Evolutionary conservation across 1,139 yeast genomes (phyloP).

Genomic region (Blastobotrys arbuscula): DNA sequence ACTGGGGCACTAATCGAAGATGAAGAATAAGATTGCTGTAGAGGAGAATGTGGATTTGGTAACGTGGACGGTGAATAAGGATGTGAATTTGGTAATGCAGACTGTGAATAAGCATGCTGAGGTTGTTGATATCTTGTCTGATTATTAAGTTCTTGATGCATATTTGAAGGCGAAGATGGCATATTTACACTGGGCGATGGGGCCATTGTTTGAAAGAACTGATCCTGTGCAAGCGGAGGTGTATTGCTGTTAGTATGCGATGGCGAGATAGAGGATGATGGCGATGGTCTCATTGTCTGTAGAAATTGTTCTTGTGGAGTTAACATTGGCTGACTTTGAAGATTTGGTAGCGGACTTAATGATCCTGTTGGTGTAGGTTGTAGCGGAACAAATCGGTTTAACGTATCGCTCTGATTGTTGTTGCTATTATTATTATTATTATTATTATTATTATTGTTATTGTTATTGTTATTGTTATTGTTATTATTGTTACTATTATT

Average conservation of each 20-base stretch:
- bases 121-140: neutral
- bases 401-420: neutral
- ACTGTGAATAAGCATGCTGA: neutral
- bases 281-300: slow-evolving; percentile 10
- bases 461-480: neutral
- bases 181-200: neutral
- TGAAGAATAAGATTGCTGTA: neutral
- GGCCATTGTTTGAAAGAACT: neutral
- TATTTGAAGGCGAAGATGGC: slow-evolving; percentile 1
- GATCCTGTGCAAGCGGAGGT: neutral
- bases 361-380: slow-evolving; percentile 8
- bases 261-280: slow-evolving; percentile 1
- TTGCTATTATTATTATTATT: neutral
- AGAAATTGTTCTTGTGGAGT: slow-evolving; percentile 13
- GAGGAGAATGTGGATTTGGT: neutral
- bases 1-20: too few species aligned
- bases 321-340: neutral
- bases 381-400: slow-evolving; percentile 11
- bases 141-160: neutral
- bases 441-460: neutral
- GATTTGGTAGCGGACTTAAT: neutral
- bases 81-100: neutral
- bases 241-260: neutral
- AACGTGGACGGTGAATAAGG: too few species aligned
- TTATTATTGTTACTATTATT: too few species aligned